Conservation (phyloP, 2,329 filamentous ascomycete genomes). For the Ascomycota sp. region DNA sequence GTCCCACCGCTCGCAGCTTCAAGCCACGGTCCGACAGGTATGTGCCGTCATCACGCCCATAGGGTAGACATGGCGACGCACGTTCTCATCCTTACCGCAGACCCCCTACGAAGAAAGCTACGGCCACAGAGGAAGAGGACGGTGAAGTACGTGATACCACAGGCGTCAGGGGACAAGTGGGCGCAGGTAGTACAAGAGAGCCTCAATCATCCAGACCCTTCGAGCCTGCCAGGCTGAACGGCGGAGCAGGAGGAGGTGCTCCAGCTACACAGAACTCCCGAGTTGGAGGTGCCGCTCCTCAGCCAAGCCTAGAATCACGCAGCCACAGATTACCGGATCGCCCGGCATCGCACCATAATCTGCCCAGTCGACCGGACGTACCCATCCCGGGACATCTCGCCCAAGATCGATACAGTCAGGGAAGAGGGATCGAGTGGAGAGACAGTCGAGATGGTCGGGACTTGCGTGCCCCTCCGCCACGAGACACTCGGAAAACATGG, state of each 20-base stretch:
- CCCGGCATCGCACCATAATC: conserved; percentile 12
- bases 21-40: conserved; percentile 29
- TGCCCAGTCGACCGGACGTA: conserved; percentile 39
- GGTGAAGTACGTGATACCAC: conserved; percentile 49
- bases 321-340: conserved; percentile 17
- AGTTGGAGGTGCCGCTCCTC: conserved; percentile 6
- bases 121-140: conserved; percentile 39
- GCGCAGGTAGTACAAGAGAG: conserved; percentile 9
- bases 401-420: conserved; percentile 23
- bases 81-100: conserved; percentile 5
- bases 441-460: conserved; percentile 14
- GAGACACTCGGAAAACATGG: conserved; percentile 12
- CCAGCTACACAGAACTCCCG: conserved; percentile 11
- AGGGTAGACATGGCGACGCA: no score
- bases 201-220: conserved; percentile 13
- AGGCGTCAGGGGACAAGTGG: conserved; percentile 4
- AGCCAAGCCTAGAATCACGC: conserved; percentile 9
- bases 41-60: conserved; percentile 2
- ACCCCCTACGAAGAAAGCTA: conserved; percentile 3
- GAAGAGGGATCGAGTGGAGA: conserved; percentile 19
- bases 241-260: conserved; percentile 5
- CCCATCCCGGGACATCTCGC: conserved; percentile 28
- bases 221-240: conserved; percentile 7
- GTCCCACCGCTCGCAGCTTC: conserved; percentile 42
- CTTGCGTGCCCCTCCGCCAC: conserved; percentile 6